These are phyloP conservation scores for Lactarius tabidus DNA, from an alignment of 768 basidiomycete species.

Conservation along the genomic window DNA sequence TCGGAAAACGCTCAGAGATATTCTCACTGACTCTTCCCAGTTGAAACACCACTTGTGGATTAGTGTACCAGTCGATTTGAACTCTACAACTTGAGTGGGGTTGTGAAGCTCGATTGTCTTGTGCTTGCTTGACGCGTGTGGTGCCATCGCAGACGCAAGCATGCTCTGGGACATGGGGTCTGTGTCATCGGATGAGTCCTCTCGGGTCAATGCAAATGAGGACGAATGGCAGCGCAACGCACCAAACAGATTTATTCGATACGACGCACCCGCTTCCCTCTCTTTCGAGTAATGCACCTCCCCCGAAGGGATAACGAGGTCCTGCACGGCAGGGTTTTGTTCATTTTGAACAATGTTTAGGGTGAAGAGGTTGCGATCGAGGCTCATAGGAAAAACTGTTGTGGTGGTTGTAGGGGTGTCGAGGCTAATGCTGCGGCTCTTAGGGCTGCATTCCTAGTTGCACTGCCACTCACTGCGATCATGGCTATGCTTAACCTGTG, in stretches of 20 bases:
- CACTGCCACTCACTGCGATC: background rate
- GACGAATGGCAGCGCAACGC: slow-evolving; percentile 25
- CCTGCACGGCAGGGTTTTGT: slow-evolving; percentile 56
- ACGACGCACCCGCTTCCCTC: slow-evolving; percentile 49
- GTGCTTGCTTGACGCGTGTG: slow-evolving; percentile 59
- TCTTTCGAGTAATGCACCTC: slow-evolving; percentile 70
- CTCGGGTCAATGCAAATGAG: background rate
- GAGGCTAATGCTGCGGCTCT: background rate
- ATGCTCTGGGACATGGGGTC: slow-evolving; percentile 71
- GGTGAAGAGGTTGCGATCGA: slow-evolving; percentile 85
- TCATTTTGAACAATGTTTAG: slow-evolving; percentile 58
- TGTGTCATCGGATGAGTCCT: slow-evolving; percentile 29
- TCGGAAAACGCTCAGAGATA: background rate
- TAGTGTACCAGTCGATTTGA: slow-evolving; percentile 70
- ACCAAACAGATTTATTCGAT: slow-evolving; percentile 70
- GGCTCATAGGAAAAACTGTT: slow-evolving; percentile 52
- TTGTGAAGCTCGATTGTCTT: slow-evolving; percentile 77
- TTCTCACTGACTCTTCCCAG: slow-evolving; percentile 70
- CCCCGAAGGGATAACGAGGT: slow-evolving; percentile 65
- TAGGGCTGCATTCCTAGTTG: background rate
- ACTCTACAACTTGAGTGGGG: slow-evolving; percentile 62
- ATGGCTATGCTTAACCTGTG: background rate
- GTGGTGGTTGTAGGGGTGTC: background rate
- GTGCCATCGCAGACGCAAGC: slow-evolving; percentile 64
- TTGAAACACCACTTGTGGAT: slow-evolving; percentile 74